These are phyloP conservation scores for Dipodascus albidus DNA, from an alignment of 805 yeast species.

Conservation along the genomic window DNA sequence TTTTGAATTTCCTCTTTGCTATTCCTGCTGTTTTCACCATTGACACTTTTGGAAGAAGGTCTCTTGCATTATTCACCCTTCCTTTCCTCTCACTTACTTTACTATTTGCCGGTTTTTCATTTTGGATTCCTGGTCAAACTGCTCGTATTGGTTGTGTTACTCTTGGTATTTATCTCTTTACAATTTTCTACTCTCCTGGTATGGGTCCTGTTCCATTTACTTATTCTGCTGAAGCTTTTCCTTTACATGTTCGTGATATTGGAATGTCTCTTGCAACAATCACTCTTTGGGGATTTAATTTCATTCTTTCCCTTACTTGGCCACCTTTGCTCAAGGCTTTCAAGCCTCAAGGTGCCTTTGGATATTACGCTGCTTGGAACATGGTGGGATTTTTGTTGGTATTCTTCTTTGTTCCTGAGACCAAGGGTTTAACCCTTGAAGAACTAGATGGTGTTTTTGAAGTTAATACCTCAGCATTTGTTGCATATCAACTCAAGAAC, in stretches of 20 bases:
- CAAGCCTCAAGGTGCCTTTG: conserved; percentile 76
- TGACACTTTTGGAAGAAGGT: conserved; percentile 66
- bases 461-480: conserved; percentile 42
- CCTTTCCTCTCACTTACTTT: conserved; percentile 49
- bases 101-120: conserved; percentile 45
- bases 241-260: conserved; percentile 65
- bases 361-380: conserved; percentile 84
- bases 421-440: conserved; percentile 61
- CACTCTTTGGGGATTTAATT: conserved; percentile 38
- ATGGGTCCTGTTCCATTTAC: conserved; percentile 89
- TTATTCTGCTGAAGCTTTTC: conserved; percentile 76
- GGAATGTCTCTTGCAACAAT: conserved; percentile 77
- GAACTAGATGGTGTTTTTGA: conserved; percentile 65
- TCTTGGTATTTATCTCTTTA: conserved; percentile 62
- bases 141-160: conserved; percentile 55
- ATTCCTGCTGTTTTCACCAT: conserved; percentile 73
- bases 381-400: conserved; percentile 57
- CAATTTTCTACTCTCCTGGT: conserved; percentile 69
- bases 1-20: conserved; percentile 69
- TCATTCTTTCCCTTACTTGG: conserved; percentile 65
- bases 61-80: conserved; percentile 42
- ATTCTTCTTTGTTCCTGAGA: conserved; percentile 45
- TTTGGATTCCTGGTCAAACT: conserved; percentile 45
- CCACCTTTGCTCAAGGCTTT: conserved; percentile 57
- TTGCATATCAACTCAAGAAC: conserved; percentile 33